Percentiles rank a stretch among this genome's conserved stretches.
phyloP scores from a whole-genome alignment of 306 rosid species.

The Macrotyloma uniflorum region DNA sequence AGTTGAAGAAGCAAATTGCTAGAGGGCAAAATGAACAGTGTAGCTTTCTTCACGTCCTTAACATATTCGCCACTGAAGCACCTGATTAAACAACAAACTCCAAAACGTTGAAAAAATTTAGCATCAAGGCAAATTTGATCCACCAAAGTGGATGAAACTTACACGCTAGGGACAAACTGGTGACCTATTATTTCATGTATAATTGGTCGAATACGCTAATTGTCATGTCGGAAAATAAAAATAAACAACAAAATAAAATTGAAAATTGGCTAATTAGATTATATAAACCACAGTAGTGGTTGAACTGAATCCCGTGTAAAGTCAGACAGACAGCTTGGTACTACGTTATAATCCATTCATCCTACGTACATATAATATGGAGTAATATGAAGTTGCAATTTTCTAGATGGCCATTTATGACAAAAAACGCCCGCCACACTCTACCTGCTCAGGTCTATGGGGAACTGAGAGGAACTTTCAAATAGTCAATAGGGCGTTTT shows the following conservation, averaged over 20 bases:
- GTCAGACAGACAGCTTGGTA: background rate
- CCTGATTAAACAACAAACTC: background rate
- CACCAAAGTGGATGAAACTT: background rate
- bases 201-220: background rate
- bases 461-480: background rate
- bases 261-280: background rate
- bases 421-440: background rate
- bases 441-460: background rate
- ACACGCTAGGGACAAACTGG: background rate
- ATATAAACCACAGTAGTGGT: background rate
- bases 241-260: background rate
- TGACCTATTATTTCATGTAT: background rate
- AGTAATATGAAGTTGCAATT: conserved; percentile 4
- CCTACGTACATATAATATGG: background rate
- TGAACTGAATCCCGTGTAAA: background rate
- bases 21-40: background rate
- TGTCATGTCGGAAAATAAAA: background rate
- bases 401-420: background rate
- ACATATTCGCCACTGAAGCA: background rate
- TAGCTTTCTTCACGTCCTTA: background rate
- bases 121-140: background rate
- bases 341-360: background rate
- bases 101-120: background rate
- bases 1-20: background rate
- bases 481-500: background rate